Conservation (phyloP, 2,329 filamentous ascomycete species). For the Pochonia chlamydosporia region DNA sequence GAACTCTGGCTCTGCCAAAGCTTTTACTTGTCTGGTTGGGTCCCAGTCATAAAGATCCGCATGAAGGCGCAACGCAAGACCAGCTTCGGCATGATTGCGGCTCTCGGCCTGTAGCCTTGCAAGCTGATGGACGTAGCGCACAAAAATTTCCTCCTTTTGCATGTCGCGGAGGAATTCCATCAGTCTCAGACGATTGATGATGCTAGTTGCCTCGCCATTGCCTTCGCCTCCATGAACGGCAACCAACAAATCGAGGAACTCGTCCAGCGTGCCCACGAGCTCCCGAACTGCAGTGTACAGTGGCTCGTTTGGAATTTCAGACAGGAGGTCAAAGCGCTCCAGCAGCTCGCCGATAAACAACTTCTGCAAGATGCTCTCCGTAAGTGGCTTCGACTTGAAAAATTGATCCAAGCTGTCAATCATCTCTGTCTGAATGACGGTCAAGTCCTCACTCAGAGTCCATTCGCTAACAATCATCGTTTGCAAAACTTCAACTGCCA, state of each 20-base stretch:
- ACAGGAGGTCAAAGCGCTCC: constrained; percentile 69
- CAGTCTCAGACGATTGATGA: constrained; percentile 81
- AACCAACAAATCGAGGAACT: constrained; percentile 84
- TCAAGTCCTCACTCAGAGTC: constrained; percentile 88
- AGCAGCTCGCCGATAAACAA: constrained; percentile 84
- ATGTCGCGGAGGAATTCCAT: constrained; percentile 98
- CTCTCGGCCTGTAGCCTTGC: constrained; percentile 70
- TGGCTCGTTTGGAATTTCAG: constrained; percentile 61
- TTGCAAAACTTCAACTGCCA: constrained; percentile 88
- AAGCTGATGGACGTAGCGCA: constrained; percentile 91
- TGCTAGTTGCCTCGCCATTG: constrained; percentile 68
- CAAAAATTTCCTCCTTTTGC: constrained; percentile 95
- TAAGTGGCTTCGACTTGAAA: constrained; percentile 84
- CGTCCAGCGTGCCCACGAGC: constrained; percentile 78
- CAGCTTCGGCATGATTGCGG: constrained; percentile 80
- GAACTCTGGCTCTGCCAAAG: constrained; percentile 68
- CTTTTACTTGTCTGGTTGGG: constrained; percentile 57
- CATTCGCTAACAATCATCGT: constrained; percentile 99
- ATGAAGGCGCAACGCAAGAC: constrained; percentile 81
- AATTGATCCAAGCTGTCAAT: constrained; percentile 88
- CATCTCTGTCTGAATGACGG: constrained; percentile 89
- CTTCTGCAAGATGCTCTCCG: constrained; percentile 86
- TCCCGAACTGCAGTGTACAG: constrained; percentile 72
- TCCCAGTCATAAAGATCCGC: constrained; percentile 94
- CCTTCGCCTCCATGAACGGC: constrained; percentile 77